These are phyloP conservation scores for Biscogniauxia mediterranea DNA, from an alignment of 2,329 filamentous ascomycete species.

Conservation along the genomic window DNA sequence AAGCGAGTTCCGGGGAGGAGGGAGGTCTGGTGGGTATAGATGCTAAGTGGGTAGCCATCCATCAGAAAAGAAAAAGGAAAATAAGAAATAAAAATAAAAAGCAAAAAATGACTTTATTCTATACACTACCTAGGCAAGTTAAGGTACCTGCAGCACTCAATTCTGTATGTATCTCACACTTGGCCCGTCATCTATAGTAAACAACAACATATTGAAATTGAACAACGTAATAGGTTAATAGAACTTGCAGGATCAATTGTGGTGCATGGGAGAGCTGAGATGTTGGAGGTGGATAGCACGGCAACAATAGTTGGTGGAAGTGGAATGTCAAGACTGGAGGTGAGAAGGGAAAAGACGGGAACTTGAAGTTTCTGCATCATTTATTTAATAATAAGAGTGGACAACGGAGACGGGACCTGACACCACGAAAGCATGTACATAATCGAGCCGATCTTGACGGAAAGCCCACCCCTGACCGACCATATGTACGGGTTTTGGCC, in stretches of 20 bases:
- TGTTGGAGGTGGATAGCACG: not conserved
- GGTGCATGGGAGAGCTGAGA: not conserved
- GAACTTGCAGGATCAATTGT: not conserved
- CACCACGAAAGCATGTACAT: not conserved
- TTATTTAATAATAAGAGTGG: not conserved
- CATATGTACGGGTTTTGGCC: not conserved
- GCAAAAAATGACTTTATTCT: too few relatives aligned
- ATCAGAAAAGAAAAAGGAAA: too few relatives aligned
- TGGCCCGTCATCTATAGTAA: too few relatives aligned
- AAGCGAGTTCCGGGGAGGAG: too few relatives aligned
- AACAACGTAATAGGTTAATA: not conserved
- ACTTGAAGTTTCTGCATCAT: not conserved
- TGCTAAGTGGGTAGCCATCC: too few relatives aligned
- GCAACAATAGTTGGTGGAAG: not conserved
- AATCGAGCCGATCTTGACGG: not conserved
- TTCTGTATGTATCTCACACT: too few relatives aligned
- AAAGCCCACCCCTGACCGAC: not conserved
- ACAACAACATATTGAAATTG: not conserved
- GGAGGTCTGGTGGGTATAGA: too few relatives aligned
- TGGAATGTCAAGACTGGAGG: not conserved
- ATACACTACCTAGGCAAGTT: too few relatives aligned
- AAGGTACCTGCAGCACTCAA: too few relatives aligned
- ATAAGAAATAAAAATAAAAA: too few relatives aligned
- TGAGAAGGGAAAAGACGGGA: not conserved
- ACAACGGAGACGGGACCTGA: not conserved